Percentiles rank a stretch among this genome's conserved stretches.
These are phyloP conservation scores for Vigna mungo DNA, from an alignment of 306 rosid species.

Conservation along the genomic window DNA sequence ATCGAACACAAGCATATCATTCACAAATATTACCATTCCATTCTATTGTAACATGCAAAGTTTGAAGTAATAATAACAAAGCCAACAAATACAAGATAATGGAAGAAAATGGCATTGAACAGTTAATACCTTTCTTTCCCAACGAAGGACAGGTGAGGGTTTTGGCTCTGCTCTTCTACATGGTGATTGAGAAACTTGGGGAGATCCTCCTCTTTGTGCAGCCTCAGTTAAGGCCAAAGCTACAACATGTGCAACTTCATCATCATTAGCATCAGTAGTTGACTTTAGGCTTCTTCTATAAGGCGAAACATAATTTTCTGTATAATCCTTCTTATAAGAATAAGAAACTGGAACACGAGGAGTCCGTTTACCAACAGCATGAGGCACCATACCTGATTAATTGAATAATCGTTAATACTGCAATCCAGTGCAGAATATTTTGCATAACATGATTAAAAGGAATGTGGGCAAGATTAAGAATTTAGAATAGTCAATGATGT, in stretches of 20 bases:
- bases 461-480: constrained; percentile 1
- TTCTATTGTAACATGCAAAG: constrained; percentile 35
- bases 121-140: constrained; percentile 59
- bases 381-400: constrained; percentile 72
- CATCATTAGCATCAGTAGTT: constrained; percentile 56
- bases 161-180: constrained; percentile 54
- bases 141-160: constrained; percentile 58
- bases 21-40: constrained; percentile 48
- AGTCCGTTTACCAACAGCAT: constrained; percentile 86
- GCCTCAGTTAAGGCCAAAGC: constrained; percentile 73
- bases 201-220: constrained; percentile 72
- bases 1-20: constrained; percentile 46
- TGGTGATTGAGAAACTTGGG: constrained; percentile 61
- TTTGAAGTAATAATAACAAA: constrained; percentile 35
- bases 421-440: constrained; percentile 33
- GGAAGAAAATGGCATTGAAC: constrained; percentile 19
- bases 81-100: constrained; percentile 32
- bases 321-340: constrained; percentile 55
- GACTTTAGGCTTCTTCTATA: constrained; percentile 59
- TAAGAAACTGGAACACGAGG: constrained; percentile 74
- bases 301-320: constrained; percentile 55
- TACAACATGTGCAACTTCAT: constrained; percentile 53
- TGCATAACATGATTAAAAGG: neutral
- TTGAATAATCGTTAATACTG: constrained; percentile 37
- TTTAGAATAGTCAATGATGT: neutral